Conservation (phyloP, 2,329 filamentous ascomycete genomes). For the Corinectria fuckeliana region DNA sequence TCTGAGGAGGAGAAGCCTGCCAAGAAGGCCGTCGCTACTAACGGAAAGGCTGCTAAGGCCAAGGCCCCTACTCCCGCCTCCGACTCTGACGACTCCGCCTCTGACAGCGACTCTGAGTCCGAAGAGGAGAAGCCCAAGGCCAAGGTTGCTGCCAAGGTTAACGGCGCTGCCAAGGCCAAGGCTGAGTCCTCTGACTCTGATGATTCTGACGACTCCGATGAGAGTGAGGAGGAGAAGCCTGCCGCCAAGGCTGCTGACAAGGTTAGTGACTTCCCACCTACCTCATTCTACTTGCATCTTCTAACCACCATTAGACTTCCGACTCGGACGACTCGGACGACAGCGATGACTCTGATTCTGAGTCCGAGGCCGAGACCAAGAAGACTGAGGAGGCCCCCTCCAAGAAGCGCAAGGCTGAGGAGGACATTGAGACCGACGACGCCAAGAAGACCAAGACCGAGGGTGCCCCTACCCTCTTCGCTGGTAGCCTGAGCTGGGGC, state of each 20-base stretch:
- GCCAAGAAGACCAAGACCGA: slow-evolving; percentile 75
- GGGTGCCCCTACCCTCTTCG: slow-evolving; percentile 72
- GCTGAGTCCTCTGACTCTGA: slow-evolving; percentile 37
- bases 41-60: slow-evolving; percentile 40
- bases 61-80: slow-evolving; percentile 36
- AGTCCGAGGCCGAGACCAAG: slow-evolving; percentile 45
- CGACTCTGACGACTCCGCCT: slow-evolving; percentile 42
- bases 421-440: slow-evolving; percentile 53
- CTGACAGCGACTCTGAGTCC: slow-evolving; percentile 43
- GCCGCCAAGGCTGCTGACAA: slow-evolving; percentile 44
- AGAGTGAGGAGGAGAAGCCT: slow-evolving; percentile 46
- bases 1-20: slow-evolving; percentile 48
- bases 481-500: slow-evolving; percentile 90
- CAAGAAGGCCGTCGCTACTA: slow-evolving; percentile 45
- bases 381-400: slow-evolving; percentile 49
- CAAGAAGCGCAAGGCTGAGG: slow-evolving; percentile 58
- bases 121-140: slow-evolving; percentile 45
- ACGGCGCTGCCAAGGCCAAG: slow-evolving; percentile 36
- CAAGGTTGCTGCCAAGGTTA: slow-evolving; percentile 37
- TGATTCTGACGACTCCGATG: slow-evolving; percentile 45
- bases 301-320: slow-evolving; percentile 26
- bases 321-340: slow-evolving; percentile 44
- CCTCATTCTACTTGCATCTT: not conserved
- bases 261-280: slow-evolving; percentile 33
- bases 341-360: slow-evolving; percentile 44